A percentile compares a stretch with the other conserved stretches of the same genome.
Evolutionary conservation across 1,284 basidiomycete genomes (phyloP).

Genomic region (Xerocomus minutiporus): DNA sequence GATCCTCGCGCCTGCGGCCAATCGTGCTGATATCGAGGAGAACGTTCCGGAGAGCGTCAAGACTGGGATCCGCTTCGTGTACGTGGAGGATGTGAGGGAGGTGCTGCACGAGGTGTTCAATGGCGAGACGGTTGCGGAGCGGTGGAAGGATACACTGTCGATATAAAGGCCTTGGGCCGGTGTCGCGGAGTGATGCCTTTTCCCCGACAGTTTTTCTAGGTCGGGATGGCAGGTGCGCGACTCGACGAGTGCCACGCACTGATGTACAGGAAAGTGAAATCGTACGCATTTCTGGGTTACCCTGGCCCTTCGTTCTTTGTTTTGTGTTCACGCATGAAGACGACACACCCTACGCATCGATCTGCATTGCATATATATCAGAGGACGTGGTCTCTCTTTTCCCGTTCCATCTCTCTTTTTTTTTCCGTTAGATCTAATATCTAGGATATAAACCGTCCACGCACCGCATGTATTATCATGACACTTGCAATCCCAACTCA

Average conservation of each 20-base stretch:
- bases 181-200: background rate
- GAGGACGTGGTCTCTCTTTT: conserved; percentile 1
- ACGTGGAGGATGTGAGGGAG: conserved; percentile 86
- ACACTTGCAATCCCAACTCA: conserved; percentile 17
- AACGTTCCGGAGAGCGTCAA: conserved; percentile 94
- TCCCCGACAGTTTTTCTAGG: background rate
- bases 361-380: conserved; percentile 3
- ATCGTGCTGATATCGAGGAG: conserved; percentile 89
- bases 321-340: background rate
- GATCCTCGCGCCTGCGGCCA: conserved; percentile 82
- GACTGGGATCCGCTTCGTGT: conserved; percentile 88
- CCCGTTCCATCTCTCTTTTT: background rate
- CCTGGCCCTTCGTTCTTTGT: background rate
- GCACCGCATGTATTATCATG: conserved; percentile 15
- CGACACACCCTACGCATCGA: background rate
- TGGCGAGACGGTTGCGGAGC: conserved; percentile 52
- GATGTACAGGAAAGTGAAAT: background rate
- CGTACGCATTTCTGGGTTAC: background rate
- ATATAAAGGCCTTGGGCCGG: conserved; percentile 11
- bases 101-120: conserved; percentile 84
- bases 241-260: background rate
- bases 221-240: background rate
- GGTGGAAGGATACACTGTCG: conserved; percentile 61
- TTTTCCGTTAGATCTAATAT: conserved; percentile 1
- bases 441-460: background rate